phyloP scores from a whole-genome alignment of 2,329 filamentous ascomycete species.

The Lachnellula subtilissima region DNA sequence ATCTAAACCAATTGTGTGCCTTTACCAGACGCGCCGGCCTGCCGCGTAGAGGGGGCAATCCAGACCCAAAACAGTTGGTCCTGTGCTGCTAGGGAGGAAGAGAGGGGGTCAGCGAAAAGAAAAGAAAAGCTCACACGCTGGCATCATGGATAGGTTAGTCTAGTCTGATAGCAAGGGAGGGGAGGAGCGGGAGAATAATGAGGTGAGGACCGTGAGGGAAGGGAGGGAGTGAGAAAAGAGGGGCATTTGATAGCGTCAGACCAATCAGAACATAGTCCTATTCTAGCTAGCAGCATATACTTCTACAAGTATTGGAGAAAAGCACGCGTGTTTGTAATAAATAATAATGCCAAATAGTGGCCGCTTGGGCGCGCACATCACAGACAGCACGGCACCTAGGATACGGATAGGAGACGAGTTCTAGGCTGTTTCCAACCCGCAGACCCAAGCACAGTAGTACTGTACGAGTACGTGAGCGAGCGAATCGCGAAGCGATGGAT shows the following conservation, averaged over 20 bases:
- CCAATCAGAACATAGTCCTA: not conserved
- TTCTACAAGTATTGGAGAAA: not conserved
- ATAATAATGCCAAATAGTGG: no score
- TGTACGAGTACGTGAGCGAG: no score
- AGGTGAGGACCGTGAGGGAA: not conserved
- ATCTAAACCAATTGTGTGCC: no score
- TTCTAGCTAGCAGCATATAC: not conserved
- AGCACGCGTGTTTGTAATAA: not conserved
- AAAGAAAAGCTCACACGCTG: no score
- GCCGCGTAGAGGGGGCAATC: not conserved
- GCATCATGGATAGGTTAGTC: no score
- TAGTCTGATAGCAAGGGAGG: no score
- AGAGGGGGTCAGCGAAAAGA: not conserved
- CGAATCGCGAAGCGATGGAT: not conserved
- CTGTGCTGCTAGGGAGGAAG: not conserved
- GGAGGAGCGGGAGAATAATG: not conserved
- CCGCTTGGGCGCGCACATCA: no score
- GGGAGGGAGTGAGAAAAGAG: not conserved
- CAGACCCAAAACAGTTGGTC: not conserved
- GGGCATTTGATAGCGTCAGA: not conserved
- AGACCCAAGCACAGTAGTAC: no score
- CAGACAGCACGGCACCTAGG: no score
- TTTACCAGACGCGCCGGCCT: not conserved
- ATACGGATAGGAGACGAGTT: no score
- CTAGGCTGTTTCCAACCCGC: no score